Evolutionary conservation across 805 yeast species (phyloP).

Genomic region (Myxozyma neglecta): DNA sequence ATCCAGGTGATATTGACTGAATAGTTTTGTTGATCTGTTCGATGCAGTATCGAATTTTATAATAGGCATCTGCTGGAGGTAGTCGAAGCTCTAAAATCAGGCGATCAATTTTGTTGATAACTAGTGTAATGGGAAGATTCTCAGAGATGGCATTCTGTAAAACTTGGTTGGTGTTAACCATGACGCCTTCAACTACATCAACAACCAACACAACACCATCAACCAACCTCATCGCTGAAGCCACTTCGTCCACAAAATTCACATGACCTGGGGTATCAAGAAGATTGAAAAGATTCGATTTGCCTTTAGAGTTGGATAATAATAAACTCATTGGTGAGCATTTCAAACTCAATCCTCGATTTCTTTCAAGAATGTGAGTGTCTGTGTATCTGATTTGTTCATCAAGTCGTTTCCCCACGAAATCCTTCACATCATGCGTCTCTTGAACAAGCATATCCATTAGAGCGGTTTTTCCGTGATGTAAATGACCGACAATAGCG

Average conservation of each 20-base stretch:
- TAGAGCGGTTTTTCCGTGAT: slow-evolving; percentile 83
- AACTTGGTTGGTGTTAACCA: slow-evolving; percentile 51
- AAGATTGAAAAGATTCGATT: slow-evolving; percentile 60
- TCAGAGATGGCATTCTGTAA: slow-evolving; percentile 54
- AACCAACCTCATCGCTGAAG: slow-evolving; percentile 54
- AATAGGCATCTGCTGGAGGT: slow-evolving; percentile 71
- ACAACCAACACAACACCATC: slow-evolving; percentile 71
- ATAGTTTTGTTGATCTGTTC: slow-evolving; percentile 64
- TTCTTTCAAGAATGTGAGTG: slow-evolving; percentile 64
- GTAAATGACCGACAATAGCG: slow-evolving; percentile 74
- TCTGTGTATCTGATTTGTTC: slow-evolving; percentile 66
- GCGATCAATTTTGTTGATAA: slow-evolving; percentile 82
- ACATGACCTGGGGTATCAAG: slow-evolving; percentile 93
- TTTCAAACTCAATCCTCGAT: slow-evolving; percentile 69
- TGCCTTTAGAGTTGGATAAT: slow-evolving; percentile 52
- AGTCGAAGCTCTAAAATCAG: slow-evolving; percentile 75
- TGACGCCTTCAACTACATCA: slow-evolving; percentile 84
- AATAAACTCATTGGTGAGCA: slow-evolving; percentile 62
- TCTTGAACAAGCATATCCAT: slow-evolving; percentile 66
- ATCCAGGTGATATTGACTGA: slow-evolving; percentile 10
- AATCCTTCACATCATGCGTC: slow-evolving; percentile 56
- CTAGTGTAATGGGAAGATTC: slow-evolving; percentile 55
- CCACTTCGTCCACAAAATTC: slow-evolving; percentile 75
- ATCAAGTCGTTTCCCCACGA: slow-evolving; percentile 42
- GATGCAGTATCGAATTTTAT: slow-evolving; percentile 60